These are phyloP conservation scores for Senna tora DNA, from an alignment of 306 rosid species.

Conservation along the genomic window DNA sequence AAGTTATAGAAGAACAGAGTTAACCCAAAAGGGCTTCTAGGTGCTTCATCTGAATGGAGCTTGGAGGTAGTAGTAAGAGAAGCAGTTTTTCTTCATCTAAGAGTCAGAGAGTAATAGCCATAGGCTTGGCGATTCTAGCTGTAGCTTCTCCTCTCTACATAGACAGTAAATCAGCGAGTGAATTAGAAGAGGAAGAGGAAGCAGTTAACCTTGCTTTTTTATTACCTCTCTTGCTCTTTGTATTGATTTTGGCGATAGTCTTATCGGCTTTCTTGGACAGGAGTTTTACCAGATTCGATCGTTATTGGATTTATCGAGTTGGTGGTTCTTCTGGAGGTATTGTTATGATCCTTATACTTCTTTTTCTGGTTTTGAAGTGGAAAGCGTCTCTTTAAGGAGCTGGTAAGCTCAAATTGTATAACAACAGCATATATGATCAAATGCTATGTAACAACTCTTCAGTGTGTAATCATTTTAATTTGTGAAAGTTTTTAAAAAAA, in stretches of 20 bases:
- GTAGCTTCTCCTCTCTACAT: constrained; percentile 86
- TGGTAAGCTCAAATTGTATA: constrained; percentile 41
- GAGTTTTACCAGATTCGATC: constrained; percentile 65
- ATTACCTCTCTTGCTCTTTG: constrained; percentile 68
- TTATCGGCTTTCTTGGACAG: constrained; percentile 58
- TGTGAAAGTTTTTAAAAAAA: no score
- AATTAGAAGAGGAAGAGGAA: constrained; percentile 57
- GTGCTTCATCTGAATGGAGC: constrained; percentile 55
- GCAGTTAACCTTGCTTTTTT: constrained; percentile 43
- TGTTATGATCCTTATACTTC: constrained; percentile 59
- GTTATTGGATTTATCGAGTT: constrained; percentile 85
- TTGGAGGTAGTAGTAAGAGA: constrained; percentile 49
- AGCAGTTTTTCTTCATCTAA: constrained; percentile 63
- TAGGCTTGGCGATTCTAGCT: constrained; percentile 65
- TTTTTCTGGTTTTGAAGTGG: constrained; percentile 73
- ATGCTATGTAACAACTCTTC: no score
- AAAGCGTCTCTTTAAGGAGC: constrained; percentile 56
- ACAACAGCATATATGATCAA: neutral
- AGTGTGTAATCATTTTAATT: neutral
- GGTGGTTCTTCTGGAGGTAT: constrained; percentile 88
- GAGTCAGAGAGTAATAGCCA: constrained; percentile 61
- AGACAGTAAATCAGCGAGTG: constrained; percentile 53
- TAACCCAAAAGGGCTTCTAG: constrained; percentile 17
- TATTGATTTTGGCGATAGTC: constrained; percentile 58
- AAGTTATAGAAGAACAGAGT: constrained; percentile 22